A percentile compares a stretch with the other conserved stretches of the same genome.
These are phyloP conservation scores for Lanmaoa pseudosensibilis DNA, from an alignment of 768 basidiomycete species.

Conservation along the genomic window DNA sequence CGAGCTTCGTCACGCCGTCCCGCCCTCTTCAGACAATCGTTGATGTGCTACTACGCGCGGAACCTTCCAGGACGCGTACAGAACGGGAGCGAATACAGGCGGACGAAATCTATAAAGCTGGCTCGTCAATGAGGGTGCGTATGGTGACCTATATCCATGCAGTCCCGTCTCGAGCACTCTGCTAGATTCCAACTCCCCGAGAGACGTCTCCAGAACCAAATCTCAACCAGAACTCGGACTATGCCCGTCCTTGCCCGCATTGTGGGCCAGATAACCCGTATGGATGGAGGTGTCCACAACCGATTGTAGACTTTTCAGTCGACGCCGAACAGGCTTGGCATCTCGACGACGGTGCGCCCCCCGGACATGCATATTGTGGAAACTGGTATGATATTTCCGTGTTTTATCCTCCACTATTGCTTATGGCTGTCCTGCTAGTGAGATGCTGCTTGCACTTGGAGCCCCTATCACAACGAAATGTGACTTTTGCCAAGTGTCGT, in stretches of 20 bases:
- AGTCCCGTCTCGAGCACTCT: not conserved
- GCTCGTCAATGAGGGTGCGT: constrained; percentile 62
- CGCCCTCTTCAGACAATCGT: constrained; percentile 71
- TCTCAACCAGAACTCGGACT: constrained; percentile 61
- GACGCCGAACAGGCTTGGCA: constrained; percentile 77
- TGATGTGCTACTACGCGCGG: constrained; percentile 68
- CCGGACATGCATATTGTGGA: constrained; percentile 78
- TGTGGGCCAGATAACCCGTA: constrained; percentile 67
- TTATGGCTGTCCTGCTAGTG: constrained; percentile 41
- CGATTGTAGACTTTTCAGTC: constrained; percentile 67
- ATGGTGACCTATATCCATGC: not conserved
- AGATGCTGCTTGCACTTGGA: constrained; percentile 67
- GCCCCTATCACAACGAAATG: constrained; percentile 82
- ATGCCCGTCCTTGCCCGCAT: constrained; percentile 78
- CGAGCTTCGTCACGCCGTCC: constrained; percentile 68
- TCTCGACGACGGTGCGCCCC: constrained; percentile 73
- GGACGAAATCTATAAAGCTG: constrained; percentile 72
- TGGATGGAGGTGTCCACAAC: constrained; percentile 81
- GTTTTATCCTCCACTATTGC: not conserved
- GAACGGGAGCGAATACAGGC: constrained; percentile 77
- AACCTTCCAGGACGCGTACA: constrained; percentile 66
- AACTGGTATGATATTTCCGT: constrained; percentile 59
- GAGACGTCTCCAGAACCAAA: constrained; percentile 77
- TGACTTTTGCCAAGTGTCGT: constrained; percentile 78
- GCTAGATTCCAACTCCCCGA: constrained; percentile 71